Base-by-base conservation (phyloP, 2,329 filamentous ascomycete genomes). In the Epichloe amarillans region DNA sequence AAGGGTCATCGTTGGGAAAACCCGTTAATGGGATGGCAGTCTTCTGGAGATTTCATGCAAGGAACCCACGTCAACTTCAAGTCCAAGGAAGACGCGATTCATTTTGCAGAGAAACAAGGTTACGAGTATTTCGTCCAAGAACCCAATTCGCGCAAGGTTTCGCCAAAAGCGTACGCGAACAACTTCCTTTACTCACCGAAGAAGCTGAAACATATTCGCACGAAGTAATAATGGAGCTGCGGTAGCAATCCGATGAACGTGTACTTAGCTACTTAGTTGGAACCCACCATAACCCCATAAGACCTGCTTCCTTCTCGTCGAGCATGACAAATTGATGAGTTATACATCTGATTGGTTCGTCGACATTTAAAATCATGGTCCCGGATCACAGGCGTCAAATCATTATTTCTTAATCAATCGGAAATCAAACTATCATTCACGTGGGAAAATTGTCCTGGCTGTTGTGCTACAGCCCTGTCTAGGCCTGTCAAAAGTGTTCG, bases 71-170 rank as follows among this genome's bases (percentile, higher is more conserved):
- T 98, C 61, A 84, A 84, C 69, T 98, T 98, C 78, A 86, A 86
- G 69, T 78, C 75, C 61, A 97, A 95, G 76, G 89, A 97, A 66
- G 91, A 95, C 60, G 93, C 93, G 57, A 91, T 98, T 62, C 74
- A 77, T 53, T 98, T 98, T 64, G 93, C 94, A 23, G 86, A 97
- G 73, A 98, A 97, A 79, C 93, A 98, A 70, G 93, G 94, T 37
- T 98, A 98, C 66, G 91, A 98, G 67, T 98, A 95, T 71, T 97
- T 93, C 67, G 90, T 98, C 23, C 93, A 97, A 75, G 93, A 97
- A 72, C 91, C 93, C 37, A 94, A 96, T 64, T 80, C 82, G 69
- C 82, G 93, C 64, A 86, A 84, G 64, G 84, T 96, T 61, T 73
- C 82, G 15, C 87, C 89, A 54, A 98, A 98, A 80, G 86, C 88